Percentiles rank a stretch among this genome's conserved stretches.
Evolutionary conservation across 2,329 filamentous ascomycete species (phyloP).

Genomic region (Tolypocladium ovalisporum): DNA sequence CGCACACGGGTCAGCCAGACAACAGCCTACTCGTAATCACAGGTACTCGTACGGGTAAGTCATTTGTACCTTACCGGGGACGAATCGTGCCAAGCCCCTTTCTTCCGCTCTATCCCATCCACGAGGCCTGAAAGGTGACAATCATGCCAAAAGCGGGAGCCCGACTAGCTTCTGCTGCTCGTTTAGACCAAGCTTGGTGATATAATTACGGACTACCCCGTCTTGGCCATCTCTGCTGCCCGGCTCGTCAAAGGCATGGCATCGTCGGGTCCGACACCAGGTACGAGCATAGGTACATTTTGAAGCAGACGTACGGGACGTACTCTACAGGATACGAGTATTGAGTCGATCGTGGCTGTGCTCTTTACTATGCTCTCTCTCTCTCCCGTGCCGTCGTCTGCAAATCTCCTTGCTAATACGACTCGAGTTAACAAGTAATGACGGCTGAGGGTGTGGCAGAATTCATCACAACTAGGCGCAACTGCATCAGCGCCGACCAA

Average conservation of each 20-base stretch:
- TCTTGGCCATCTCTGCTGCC: neutral
- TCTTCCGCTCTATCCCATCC: neutral
- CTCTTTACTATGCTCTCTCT: too few relatives aligned
- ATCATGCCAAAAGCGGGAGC: neutral
- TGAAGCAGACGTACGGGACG: too few relatives aligned
- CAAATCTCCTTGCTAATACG: too few relatives aligned
- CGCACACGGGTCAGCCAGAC: neutral
- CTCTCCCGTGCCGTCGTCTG: too few relatives aligned
- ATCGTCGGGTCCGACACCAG: neutral
- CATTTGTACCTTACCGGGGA: too few relatives aligned
- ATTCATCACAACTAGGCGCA: neutral
- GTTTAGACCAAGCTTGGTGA: neutral
- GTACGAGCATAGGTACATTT: neutral
- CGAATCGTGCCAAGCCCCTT: neutral
- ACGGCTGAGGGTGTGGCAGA: neutral
- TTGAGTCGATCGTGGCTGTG: too few relatives aligned
- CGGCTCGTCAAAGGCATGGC: neutral
- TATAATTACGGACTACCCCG: too few relatives aligned
- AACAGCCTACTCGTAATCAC: neutral
- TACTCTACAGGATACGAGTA: too few relatives aligned
- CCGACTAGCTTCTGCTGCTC: neutral
- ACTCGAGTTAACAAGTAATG: too few relatives aligned
- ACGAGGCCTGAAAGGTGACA: neutral
- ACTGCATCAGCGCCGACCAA: neutral
- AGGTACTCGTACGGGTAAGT: too few relatives aligned